A percentile compares a stretch with the other conserved stretches of the same genome.
phyloP scores from a whole-genome alignment of 1,284 basidiomycete genomes.

The Moesziomyces sp. region DNA sequence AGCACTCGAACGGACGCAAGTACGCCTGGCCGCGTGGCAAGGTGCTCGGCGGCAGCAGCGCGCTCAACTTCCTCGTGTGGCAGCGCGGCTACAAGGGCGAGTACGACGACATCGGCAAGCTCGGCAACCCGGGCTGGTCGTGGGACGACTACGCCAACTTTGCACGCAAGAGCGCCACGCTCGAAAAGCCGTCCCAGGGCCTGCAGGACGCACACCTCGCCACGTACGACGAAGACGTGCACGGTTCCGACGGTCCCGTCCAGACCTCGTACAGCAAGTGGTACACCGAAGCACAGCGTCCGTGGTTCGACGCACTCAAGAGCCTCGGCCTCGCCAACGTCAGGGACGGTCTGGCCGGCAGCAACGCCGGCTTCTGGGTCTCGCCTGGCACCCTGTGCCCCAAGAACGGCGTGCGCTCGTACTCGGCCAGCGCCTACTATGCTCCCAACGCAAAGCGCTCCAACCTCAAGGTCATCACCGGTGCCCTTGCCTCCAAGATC shows the following conservation, averaged over 20 bases:
- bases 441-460: slow-evolving; percentile 35
- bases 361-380: slow-evolving; percentile 55
- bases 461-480: slow-evolving; percentile 55
- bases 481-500: slow-evolving; percentile 49
- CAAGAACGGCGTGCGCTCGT: slow-evolving; percentile 44
- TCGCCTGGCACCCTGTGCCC: slow-evolving; percentile 38
- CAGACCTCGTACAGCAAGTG: slow-evolving; percentile 52
- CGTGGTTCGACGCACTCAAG: slow-evolving; percentile 53
- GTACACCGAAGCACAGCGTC: slow-evolving; percentile 54
- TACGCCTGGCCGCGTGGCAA: slow-evolving; percentile 53
- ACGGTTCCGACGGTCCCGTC: slow-evolving; percentile 47
- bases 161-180: slow-evolving; percentile 33
- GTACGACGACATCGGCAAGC: slow-evolving; percentile 51
- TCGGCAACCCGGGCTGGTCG: slow-evolving; percentile 54
- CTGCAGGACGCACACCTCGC: slow-evolving; percentile 52
- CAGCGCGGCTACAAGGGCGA: slow-evolving; percentile 55
- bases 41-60: slow-evolving; percentile 57
- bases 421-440: slow-evolving; percentile 51
- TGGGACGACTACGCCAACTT: slow-evolving; percentile 51
- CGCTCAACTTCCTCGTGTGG: slow-evolving; percentile 69
- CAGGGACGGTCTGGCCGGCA: slow-evolving; percentile 37
- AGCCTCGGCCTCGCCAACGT: slow-evolving; percentile 43
- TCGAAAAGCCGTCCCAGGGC: slow-evolving; percentile 31
- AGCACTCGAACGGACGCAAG: slow-evolving; percentile 48
- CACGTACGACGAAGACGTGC: slow-evolving; percentile 34